These are phyloP conservation scores for Sapria himalayana DNA, from an alignment of 345 rosid genomes.

Conservation along the genomic window DNA sequence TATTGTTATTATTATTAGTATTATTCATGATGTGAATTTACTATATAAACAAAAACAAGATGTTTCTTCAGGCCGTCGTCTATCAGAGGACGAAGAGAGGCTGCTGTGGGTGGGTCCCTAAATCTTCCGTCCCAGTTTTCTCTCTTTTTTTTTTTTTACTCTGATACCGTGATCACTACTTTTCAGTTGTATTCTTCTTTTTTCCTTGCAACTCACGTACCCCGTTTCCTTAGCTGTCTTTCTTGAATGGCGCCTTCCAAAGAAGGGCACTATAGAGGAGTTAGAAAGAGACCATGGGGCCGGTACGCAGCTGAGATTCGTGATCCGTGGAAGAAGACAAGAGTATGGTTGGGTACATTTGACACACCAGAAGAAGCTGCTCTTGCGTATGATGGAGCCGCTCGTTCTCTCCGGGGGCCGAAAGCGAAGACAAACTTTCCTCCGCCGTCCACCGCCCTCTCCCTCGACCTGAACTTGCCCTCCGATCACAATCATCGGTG, in stretches of 20 bases:
- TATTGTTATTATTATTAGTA: too few relatives aligned
- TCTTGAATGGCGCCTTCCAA: conserved; percentile 35
- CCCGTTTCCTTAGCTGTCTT: too few relatives aligned
- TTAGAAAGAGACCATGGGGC: conserved; percentile 94
- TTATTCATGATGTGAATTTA: too few relatives aligned
- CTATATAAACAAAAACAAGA: too few relatives aligned
- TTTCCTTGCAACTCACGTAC: too few relatives aligned
- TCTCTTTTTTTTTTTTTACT: too few relatives aligned
- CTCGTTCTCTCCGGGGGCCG: conserved; percentile 71
- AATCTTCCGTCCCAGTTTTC: too few relatives aligned
- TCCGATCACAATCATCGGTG: conserved; percentile 9
- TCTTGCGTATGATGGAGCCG: conserved; percentile 85
- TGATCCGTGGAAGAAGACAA: conserved; percentile 88
- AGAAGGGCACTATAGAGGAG: conserved; percentile 82
- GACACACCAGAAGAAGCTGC: conserved; percentile 98
- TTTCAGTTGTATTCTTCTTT: too few relatives aligned
- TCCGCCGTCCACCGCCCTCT: conserved; percentile 12
- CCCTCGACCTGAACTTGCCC: conserved; percentile 51
- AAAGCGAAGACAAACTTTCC: conserved; percentile 94
- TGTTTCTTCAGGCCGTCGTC: too few relatives aligned
- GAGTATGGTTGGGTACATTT: conserved; percentile 92
- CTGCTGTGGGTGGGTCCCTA: too few relatives aligned
- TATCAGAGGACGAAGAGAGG: too few relatives aligned
- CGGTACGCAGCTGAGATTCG: conserved; percentile 94
- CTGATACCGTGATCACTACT: too few relatives aligned